These are phyloP conservation scores for Penicillium salamii DNA, from an alignment of 495 filamentous ascomycete species.

Conservation along the genomic window DNA sequence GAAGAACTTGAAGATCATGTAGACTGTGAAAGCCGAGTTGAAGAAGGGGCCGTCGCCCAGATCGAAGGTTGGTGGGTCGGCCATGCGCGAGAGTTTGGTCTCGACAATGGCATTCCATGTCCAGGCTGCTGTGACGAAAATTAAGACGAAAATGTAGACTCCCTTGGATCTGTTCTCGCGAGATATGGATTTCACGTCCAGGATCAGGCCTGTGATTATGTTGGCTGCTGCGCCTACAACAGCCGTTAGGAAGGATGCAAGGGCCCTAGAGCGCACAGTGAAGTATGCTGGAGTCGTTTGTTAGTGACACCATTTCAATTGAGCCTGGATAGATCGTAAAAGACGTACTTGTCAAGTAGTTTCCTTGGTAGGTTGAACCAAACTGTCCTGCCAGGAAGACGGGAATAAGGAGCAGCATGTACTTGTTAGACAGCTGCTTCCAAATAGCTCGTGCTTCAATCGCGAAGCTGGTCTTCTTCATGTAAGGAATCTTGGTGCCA, in stretches of 20 bases:
- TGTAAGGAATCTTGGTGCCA: slow-evolving; percentile 41
- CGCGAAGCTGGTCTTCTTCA: slow-evolving; percentile 38
- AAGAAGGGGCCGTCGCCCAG: slow-evolving; percentile 20
- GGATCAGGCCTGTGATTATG: slow-evolving; percentile 45
- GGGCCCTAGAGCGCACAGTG: slow-evolving; percentile 51
- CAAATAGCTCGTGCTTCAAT: slow-evolving; percentile 48
- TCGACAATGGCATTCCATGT: slow-evolving; percentile 14
- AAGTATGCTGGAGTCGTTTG: slow-evolving; percentile 45
- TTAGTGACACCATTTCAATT: neutral
- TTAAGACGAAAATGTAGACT: slow-evolving; percentile 13
- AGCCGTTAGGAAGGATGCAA: slow-evolving; percentile 47
- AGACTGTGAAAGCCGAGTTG: slow-evolving; percentile 20
- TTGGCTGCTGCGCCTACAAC: slow-evolving; percentile 47
- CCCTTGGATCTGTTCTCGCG: slow-evolving; percentile 14
- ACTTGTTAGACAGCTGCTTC: slow-evolving; percentile 40
- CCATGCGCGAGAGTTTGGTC: slow-evolving; percentile 17
- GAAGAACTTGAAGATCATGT: slow-evolving; percentile 21
- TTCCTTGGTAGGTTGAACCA: slow-evolving; percentile 54
- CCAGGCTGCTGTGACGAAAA: slow-evolving; percentile 19
- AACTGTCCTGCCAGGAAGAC: slow-evolving; percentile 54
- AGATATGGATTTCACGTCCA: slow-evolving; percentile 37
- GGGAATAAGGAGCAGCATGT: slow-evolving; percentile 53
- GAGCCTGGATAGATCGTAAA: neutral
- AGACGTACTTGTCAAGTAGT: slow-evolving; percentile 45
- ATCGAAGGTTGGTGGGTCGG: slow-evolving; percentile 14